Percentiles rank a stretch among this genome's conserved stretches.
phyloP scores from a whole-genome alignment of 1,284 basidiomycete genomes.

The Marasmius tenuissimus region DNA sequence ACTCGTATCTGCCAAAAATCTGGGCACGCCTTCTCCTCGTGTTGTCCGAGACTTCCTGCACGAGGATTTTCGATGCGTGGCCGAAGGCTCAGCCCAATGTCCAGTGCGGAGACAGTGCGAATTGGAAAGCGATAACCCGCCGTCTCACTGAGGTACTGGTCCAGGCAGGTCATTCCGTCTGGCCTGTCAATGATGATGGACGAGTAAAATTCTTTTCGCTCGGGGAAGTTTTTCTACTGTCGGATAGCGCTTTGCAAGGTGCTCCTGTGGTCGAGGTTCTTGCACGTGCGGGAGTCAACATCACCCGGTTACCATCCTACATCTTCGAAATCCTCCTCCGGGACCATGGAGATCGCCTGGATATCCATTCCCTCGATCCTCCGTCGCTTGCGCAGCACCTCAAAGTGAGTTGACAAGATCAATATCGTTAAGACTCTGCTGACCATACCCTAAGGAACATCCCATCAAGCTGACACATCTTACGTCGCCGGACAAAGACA shows the following conservation, averaged over 20 bases:
- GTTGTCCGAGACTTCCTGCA: conserved; percentile 15
- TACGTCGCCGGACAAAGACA: conserved; percentile 10
- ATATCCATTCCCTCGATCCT: background rate
- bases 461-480: background rate
- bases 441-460: background rate
- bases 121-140: conserved; percentile 32
- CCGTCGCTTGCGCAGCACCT: background rate
- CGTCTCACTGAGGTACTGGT: conserved; percentile 23
- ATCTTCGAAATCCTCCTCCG: background rate
- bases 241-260: background rate
- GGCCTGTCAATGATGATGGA: conserved; percentile 26
- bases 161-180: conserved; percentile 22
- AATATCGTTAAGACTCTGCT: background rate
- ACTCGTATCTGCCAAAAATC: conserved; percentile 33
- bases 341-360: background rate
- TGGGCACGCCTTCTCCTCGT: conserved; percentile 27
- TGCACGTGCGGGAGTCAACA: background rate
- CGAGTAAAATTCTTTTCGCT: background rate
- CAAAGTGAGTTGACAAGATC: background rate
- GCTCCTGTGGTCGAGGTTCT: background rate
- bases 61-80: conserved; percentile 36
- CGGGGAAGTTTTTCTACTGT: background rate
- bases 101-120: conserved; percentile 35
- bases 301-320: background rate
- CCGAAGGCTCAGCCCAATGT: conserved; percentile 28